A percentile compares a stretch with the other conserved stretches of the same genome.
These are phyloP conservation scores for Cystofilobasidium ferigula DNA, from an alignment of 768 basidiomycete genomes.

Conservation along the genomic window DNA sequence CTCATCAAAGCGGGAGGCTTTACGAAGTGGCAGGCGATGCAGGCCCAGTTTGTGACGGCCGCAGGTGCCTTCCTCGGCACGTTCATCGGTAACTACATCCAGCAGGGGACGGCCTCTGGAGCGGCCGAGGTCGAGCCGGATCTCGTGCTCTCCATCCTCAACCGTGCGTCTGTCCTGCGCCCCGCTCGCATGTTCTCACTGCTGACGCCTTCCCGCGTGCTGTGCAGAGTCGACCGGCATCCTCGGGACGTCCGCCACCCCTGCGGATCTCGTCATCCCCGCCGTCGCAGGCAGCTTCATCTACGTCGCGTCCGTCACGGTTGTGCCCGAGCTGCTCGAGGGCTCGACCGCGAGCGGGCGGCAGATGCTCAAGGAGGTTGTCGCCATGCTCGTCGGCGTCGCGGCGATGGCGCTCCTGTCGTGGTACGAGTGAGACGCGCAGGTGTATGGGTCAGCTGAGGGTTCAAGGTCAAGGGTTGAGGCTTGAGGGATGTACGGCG, in stretches of 20 bases:
- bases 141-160: slow-evolving; percentile 65
- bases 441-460: not conserved
- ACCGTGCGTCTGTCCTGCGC: slow-evolving; percentile 34
- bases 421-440: slow-evolving; percentile 36
- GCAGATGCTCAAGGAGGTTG: slow-evolving; percentile 83
- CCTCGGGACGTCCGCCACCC: slow-evolving; percentile 67
- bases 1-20: slow-evolving; percentile 56
- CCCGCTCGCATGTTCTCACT: not conserved
- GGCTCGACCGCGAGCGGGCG: slow-evolving; percentile 69
- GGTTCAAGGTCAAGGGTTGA: no score
- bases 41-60: slow-evolving; percentile 81
- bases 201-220: no score
- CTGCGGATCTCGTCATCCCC: slow-evolving; percentile 64
- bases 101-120: slow-evolving; percentile 53
- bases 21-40: slow-evolving; percentile 83
- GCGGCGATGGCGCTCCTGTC: slow-evolving; percentile 48
- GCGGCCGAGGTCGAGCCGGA: slow-evolving; percentile 44
- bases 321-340: slow-evolving; percentile 53
- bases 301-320: slow-evolving; percentile 6
- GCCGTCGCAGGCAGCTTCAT: slow-evolving; percentile 67
- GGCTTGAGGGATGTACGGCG: no score
- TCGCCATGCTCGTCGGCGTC: slow-evolving; percentile 29
- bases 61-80: slow-evolving; percentile 76
- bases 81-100: slow-evolving; percentile 53
- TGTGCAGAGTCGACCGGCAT: slow-evolving; percentile 55